A percentile compares a stretch with the other conserved stretches of the same genome.
Evolutionary conservation across 768 basidiomycete species (phyloP).

Genomic region (Agaricus subrufescens): DNA sequence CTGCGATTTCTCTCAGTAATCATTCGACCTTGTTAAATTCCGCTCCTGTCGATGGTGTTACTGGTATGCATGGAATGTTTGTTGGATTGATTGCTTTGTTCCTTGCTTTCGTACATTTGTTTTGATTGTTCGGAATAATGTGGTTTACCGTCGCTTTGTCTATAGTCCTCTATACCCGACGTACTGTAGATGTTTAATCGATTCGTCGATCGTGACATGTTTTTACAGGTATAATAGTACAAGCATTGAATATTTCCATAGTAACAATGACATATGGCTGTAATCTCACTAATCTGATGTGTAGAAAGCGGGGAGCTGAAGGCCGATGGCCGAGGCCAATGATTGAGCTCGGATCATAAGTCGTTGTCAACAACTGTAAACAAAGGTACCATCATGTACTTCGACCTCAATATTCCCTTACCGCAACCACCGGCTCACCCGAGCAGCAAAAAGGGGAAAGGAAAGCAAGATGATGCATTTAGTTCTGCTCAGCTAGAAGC

Average conservation of each 20-base stretch:
- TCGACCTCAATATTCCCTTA: slow-evolving; percentile 64
- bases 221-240: no score
- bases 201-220: no score
- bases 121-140: slow-evolving; percentile 5
- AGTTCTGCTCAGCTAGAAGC: slow-evolving; percentile 51
- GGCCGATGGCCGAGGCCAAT: no score
- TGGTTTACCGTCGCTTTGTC: no score
- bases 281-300: no score
- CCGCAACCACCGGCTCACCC: slow-evolving; percentile 25
- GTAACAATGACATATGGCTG: no score
- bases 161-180: no score
- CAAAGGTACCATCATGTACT: slow-evolving; percentile 42
- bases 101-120: slow-evolving; percentile 16
- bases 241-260: no score
- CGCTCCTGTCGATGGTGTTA: slow-evolving; percentile 15
- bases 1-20: slow-evolving; percentile 56
- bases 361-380: background rate
- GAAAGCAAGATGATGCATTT: slow-evolving; percentile 45
- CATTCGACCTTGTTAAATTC: slow-evolving; percentile 46
- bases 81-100: slow-evolving; percentile 20
- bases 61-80: slow-evolving; percentile 20
- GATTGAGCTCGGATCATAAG: no score
- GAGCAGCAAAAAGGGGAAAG: slow-evolving; percentile 48
- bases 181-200: no score
- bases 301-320: no score